phyloP scores from a whole-genome alignment of 2,329 filamentous ascomycete species.

The Ophiostoma quercus region DNA sequence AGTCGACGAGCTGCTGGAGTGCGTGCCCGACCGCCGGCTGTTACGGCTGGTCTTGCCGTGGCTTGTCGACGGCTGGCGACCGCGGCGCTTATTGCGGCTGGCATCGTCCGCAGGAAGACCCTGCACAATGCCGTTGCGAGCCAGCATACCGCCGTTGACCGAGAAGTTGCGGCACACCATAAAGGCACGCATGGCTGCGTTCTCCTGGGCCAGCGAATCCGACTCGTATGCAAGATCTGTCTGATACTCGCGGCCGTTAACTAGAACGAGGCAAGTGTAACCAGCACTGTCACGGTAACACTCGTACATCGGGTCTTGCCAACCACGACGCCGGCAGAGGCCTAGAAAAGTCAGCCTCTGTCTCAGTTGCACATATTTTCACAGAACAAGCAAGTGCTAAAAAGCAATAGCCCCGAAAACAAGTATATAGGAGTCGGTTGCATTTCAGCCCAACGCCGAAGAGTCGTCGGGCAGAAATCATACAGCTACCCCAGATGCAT shows the following conservation, averaged over 20 bases:
- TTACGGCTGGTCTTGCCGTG: slow-evolving; percentile 43
- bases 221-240: slow-evolving; percentile 81
- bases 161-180: slow-evolving; percentile 98
- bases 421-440: slow-evolving; percentile 32
- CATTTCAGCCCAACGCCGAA: slow-evolving; percentile 35
- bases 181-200: slow-evolving; percentile 91
- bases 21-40: slow-evolving; percentile 50
- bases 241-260: slow-evolving; percentile 95
- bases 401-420: neutral
- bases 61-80: slow-evolving; percentile 41
- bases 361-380: neutral
- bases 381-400: neutral
- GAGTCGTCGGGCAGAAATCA: slow-evolving; percentile 10
- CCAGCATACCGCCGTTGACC: slow-evolving; percentile 88
- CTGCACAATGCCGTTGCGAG: slow-evolving; percentile 63
- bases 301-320: slow-evolving; percentile 86
- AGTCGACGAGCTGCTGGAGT: slow-evolving; percentile 60
- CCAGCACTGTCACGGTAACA: slow-evolving; percentile 68
- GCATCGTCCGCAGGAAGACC: slow-evolving; percentile 55
- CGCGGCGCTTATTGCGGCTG: slow-evolving; percentile 45
- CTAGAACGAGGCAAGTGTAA: slow-evolving; percentile 83
- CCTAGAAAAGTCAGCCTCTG: slow-evolving; percentile 48
- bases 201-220: slow-evolving; percentile 79
- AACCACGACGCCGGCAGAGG: slow-evolving; percentile 89
- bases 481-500: slow-evolving; percentile 1